Evolutionary conservation across 257 asterid genomes (phyloP).

Genomic region (Solanum ossicruentum): DNA sequence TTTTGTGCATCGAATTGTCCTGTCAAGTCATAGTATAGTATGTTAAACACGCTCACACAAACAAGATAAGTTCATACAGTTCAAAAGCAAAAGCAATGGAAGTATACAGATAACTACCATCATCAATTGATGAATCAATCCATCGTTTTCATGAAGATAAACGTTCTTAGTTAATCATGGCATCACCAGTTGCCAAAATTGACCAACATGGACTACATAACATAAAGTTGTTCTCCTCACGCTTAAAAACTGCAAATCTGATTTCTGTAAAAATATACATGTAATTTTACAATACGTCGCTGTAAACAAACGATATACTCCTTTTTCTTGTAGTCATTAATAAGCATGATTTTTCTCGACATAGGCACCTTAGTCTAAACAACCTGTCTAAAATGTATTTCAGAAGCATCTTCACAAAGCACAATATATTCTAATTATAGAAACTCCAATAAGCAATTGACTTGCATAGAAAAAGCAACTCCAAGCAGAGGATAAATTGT

Average conservation of each 20-base stretch:
- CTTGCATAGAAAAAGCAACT: neutral
- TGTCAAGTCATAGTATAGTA: neutral
- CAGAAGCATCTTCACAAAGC: neutral
- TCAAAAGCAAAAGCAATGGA: neutral
- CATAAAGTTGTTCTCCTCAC: neutral
- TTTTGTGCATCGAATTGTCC: no score
- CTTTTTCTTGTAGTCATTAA: neutral
- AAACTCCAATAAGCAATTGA: neutral
- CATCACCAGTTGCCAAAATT: slow-evolving; percentile 10
- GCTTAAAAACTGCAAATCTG: neutral
- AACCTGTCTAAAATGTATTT: neutral
- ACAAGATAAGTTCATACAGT: neutral
- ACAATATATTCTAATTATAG: neutral
- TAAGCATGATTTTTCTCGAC: neutral
- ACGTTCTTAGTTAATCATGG: slow-evolving; percentile 3
- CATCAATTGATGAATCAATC: neutral
- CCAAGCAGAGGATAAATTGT: neutral
- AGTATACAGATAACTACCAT: neutral
- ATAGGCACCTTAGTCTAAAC: neutral
- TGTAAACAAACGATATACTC: neutral
- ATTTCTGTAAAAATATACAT: neutral
- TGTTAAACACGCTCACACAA: neutral
- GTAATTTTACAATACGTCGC: neutral
- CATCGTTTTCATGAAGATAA: neutral
- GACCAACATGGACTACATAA: slow-evolving; percentile 11